Evolutionary conservation across 2,329 filamentous ascomycete species (phyloP).

Genomic region (Clonostachys byssicola): DNA sequence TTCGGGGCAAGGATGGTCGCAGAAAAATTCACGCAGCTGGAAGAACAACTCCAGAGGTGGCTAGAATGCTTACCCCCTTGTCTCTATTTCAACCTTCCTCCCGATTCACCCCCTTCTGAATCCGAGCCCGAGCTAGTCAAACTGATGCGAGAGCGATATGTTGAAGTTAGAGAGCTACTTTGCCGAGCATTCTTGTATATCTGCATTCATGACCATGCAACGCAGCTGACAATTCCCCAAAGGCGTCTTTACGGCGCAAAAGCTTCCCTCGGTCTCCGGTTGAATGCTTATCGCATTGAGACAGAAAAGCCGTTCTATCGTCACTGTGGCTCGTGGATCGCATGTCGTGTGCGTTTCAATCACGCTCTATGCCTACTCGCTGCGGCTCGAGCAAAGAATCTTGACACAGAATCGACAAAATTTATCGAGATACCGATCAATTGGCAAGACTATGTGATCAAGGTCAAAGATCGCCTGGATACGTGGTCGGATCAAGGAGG

Average conservation of each 20-base stretch:
- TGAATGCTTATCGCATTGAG: conserved; percentile 7
- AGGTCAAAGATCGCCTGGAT: conserved; percentile 6
- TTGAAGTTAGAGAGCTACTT: conserved; percentile 8
- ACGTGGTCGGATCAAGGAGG: conserved; percentile 8
- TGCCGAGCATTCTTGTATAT: conserved; percentile 8
- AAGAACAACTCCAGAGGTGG: conserved; percentile 75
- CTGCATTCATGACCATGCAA: conserved; percentile 5
- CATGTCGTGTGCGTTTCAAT: conserved; percentile 8
- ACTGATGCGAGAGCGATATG: conserved; percentile 8
- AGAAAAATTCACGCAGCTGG: conserved; percentile 36
- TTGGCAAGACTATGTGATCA: conserved; percentile 6
- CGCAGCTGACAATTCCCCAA: conserved; percentile 6
- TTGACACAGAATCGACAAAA: conserved; percentile 3
- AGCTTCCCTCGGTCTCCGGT: conserved; percentile 4
- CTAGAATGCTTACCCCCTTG: conserved; percentile 68
- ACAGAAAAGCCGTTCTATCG: conserved; percentile 8
- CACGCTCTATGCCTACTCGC: conserved; percentile 8
- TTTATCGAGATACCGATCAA: conserved; percentile 5
- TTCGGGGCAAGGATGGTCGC: too few species aligned
- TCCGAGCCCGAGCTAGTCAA: conserved; percentile 8
- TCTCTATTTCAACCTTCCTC: conserved; percentile 51
- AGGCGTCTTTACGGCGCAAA: conserved; percentile 5
- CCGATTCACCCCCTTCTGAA: conserved; percentile 4
- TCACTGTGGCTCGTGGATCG: conserved; percentile 8
- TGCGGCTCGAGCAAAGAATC: conserved; percentile 5